Evolutionary conservation across 257 asterid genomes (phyloP).

Genomic region (Osmanthus fragrans): DNA sequence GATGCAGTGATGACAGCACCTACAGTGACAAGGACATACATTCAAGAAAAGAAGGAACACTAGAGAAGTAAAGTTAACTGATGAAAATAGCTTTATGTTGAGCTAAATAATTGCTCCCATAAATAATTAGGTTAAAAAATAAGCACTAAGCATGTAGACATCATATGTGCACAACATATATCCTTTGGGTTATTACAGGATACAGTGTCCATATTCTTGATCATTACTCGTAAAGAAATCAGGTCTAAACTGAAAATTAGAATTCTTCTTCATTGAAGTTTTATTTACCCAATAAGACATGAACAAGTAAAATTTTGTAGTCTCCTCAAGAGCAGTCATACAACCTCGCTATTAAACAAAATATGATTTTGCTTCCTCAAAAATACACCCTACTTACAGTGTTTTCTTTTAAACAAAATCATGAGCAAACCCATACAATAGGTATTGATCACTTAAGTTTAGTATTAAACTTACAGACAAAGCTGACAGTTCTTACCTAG

Average conservation of each 20-base stretch:
- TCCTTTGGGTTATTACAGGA: not conserved
- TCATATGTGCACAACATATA: no score
- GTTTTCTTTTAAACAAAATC: slow-evolving; percentile 6
- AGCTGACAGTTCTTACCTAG: slow-evolving; percentile 49
- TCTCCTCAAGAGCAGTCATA: slow-evolving; percentile 2
- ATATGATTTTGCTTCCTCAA: no score
- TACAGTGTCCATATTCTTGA: slow-evolving; percentile 3
- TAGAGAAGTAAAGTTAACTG: slow-evolving; percentile 14
- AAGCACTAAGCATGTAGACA: slow-evolving; percentile 3
- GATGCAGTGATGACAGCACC: slow-evolving; percentile 67
- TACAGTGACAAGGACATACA: slow-evolving; percentile 17
- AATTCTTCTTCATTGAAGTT: not conserved
- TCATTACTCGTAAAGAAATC: not conserved
- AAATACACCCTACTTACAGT: not conserved
- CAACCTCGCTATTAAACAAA: no score
- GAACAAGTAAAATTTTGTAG: not conserved
- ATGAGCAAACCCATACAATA: not conserved
- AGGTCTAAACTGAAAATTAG: not conserved
- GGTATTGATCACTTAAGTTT: not conserved
- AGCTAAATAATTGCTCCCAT: not conserved
- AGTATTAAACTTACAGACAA: not conserved
- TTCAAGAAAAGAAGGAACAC: slow-evolving; percentile 5
- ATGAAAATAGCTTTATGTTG: not conserved
- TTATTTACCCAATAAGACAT: not conserved
- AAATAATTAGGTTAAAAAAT: not conserved